A percentile compares a stretch with the other conserved stretches of the same genome.
phyloP scores from a whole-genome alignment of 2,329 filamentous ascomycete genomes.

The Colletotrichum aenigma region DNA sequence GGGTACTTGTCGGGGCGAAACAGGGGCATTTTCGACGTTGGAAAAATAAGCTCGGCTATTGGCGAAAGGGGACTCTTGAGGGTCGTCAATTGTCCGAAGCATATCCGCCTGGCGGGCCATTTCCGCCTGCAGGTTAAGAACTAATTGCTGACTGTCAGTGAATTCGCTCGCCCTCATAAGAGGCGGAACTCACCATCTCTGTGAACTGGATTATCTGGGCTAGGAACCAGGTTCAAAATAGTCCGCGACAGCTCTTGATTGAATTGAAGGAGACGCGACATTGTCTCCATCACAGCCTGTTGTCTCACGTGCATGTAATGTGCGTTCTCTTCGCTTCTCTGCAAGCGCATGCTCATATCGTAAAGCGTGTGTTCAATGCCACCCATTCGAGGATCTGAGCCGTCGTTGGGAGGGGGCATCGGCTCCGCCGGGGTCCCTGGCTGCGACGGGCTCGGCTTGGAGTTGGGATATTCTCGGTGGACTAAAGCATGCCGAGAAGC shows the following conservation, averaged over 20 bases:
- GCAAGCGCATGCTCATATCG: slow-evolving; percentile 77
- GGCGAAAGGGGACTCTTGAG: slow-evolving; percentile 69
- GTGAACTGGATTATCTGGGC: slow-evolving; percentile 77
- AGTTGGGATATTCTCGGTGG: slow-evolving; percentile 84
- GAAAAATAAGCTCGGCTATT: slow-evolving; percentile 71
- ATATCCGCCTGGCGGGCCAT: slow-evolving; percentile 66
- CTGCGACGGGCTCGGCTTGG: slow-evolving; percentile 77
- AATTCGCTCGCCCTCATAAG: neutral
- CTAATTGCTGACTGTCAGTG: slow-evolving; percentile 34
- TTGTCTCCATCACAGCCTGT: slow-evolving; percentile 80
- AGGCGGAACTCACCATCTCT: slow-evolving; percentile 72
- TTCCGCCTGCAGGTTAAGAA: slow-evolving; percentile 60
- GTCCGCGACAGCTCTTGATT: slow-evolving; percentile 84
- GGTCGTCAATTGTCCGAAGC: slow-evolving; percentile 63
- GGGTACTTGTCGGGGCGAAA: slow-evolving; percentile 86
- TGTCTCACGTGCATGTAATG: slow-evolving; percentile 81
- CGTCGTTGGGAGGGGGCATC: slow-evolving; percentile 69
- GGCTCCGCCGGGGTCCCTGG: slow-evolving; percentile 85
- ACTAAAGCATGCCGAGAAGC: slow-evolving; percentile 93
- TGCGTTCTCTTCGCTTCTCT: slow-evolving; percentile 83
- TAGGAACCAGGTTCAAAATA: slow-evolving; percentile 74
- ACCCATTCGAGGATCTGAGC: slow-evolving; percentile 74
- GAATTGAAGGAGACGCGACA: slow-evolving; percentile 74
- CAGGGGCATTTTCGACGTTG: slow-evolving; percentile 74
- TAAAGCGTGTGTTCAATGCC: slow-evolving; percentile 82